Evolutionary conservation across 73 alveolate species (phyloP), one percentile per base, ranked within the genome.

Genomic region (Paramecium sonneborni): DNA sequence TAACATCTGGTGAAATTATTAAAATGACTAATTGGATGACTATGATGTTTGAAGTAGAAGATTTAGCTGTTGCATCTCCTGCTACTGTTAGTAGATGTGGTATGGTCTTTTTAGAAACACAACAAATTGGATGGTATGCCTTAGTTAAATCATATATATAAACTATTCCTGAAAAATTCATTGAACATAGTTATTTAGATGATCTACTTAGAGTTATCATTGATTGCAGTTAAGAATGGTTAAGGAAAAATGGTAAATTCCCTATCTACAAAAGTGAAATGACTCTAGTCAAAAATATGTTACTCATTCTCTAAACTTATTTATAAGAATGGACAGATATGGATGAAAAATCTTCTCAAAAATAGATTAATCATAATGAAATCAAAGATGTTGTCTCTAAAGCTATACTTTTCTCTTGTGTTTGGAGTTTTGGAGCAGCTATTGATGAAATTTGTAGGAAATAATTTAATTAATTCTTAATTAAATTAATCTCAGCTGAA

Each of bases 61-160:
- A 99, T 94, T 92, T 99, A 67, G 89, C 98, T 23, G 99, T 93
- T 34, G 99, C 99, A 11, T 97, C 99, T 11, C 99, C 99, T 44
- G 99, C 99, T 26, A 99, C 99, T 28, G 99, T 99, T 24, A 94
- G 99, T 30, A 96, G 99, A 85, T 98, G 99, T 85, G 99, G 99
- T 90, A 99, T 99, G 99, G 99, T 99, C 70, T 98, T 96, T 96
- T 95, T 99, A 97, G 99, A 99, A 95, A 99, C 99, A 26, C 55
- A 93, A 32, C 7, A 92, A 88, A 93, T 93, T 1, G 96, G 96
- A 32, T 93, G 96, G 96, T 69, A 41, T 35, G 88, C 92, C 8
- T 82, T 93, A 15, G 88, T 93, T 5, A 44, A 76, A 26, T 85
- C 93, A 43, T 90, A 90, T 39, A 32, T 70, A 21, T 5, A 88